Base-by-base conservation (phyloP, 139 green algal genomes). In the Coelastrella sp. region DNA sequence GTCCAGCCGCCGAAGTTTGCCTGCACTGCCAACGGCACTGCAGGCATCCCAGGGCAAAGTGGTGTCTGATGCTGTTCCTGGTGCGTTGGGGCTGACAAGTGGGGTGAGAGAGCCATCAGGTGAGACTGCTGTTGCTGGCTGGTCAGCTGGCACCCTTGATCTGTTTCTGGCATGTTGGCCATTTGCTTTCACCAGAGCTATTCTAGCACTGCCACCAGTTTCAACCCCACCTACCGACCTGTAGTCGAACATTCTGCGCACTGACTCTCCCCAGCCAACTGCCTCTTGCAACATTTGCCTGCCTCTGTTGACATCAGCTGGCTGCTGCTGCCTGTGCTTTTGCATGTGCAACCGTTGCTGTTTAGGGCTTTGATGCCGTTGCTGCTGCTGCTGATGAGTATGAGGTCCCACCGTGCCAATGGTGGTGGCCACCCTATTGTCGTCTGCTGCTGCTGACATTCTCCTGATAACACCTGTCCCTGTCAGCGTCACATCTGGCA, bases 311-410 rank as follows among this genome's bases (percentile, higher is more conserved):
- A 59, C 22, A 22, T 70, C 24, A 63, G 14, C 57, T 17, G 70
- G 79, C 27, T 85, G 79, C 57, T 85, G 27, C 58, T 49, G 79
- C 79, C 14, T 12, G 1, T 84, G 74, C 25, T 81, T 61, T 84
- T 24, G 14, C 24, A 11, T 68, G 35, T 14, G 56, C 14, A 11
- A 25, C 22, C 58, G 63, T 63, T 63, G 82, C 61, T 68, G 63
- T 35, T 83, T 15, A 19, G 15, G 78, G 49, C 78, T 27, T 22
- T 87, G 80, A 24, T 87, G 24, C 65, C 72, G 66, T 66, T 80
- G 66, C 17, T 68, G 84, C 68, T 88, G 84, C 84, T 68, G 66
- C 68, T 88, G 22, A 27, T 70, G 68, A 79, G 35, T 49, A 49
- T 49, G 35, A 49, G 35, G 35, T 49, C 35, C 35, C 35, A 49